Percentiles rank a stretch among this genome's conserved stretches.
phyloP scores from a whole-genome alignment of 352 stramenopile species.

The Achlya hypogyna region DNA sequence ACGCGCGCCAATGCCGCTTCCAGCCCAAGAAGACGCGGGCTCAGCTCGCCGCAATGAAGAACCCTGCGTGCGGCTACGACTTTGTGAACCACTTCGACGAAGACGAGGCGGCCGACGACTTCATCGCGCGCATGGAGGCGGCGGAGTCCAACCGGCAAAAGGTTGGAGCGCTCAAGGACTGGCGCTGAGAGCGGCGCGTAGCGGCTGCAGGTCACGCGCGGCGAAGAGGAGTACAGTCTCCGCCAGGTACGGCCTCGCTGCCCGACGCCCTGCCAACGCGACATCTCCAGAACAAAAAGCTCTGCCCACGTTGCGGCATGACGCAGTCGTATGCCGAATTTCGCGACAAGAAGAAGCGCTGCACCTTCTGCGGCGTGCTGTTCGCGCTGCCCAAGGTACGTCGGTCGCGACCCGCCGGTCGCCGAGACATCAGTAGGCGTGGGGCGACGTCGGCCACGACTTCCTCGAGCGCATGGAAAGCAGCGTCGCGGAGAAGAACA shows the following conservation, averaged over 20 bases:
- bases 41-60: constrained; percentile 11
- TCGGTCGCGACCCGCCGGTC: too few species aligned
- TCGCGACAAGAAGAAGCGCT: constrained; percentile 83
- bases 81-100: constrained; percentile 10
- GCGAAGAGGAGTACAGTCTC: constrained; percentile 67
- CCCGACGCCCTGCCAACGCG: not conserved
- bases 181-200: constrained; percentile 24
- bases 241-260: constrained; percentile 31
- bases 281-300: constrained; percentile 55
- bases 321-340: constrained; percentile 72
- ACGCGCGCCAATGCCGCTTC: constrained; percentile 68
- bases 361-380: constrained; percentile 64
- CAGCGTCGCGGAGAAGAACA: constrained; percentile 28
- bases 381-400: constrained; percentile 39
- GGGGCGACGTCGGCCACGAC: constrained; percentile 52
- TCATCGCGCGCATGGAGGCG: constrained; percentile 70
- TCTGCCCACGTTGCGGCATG: constrained; percentile 54
- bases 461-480: constrained; percentile 59
- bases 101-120: constrained; percentile 25
- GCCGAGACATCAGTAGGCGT: constrained; percentile 32
- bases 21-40: constrained; percentile 26
- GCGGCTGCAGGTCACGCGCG: constrained; percentile 61
- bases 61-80: constrained; percentile 17
- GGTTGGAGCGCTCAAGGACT: constrained; percentile 24
- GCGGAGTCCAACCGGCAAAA: constrained; percentile 70